Evolutionary conservation across 2,329 filamentous ascomycete species (phyloP).

Genomic region (Pleochaeta shiraiana): DNA sequence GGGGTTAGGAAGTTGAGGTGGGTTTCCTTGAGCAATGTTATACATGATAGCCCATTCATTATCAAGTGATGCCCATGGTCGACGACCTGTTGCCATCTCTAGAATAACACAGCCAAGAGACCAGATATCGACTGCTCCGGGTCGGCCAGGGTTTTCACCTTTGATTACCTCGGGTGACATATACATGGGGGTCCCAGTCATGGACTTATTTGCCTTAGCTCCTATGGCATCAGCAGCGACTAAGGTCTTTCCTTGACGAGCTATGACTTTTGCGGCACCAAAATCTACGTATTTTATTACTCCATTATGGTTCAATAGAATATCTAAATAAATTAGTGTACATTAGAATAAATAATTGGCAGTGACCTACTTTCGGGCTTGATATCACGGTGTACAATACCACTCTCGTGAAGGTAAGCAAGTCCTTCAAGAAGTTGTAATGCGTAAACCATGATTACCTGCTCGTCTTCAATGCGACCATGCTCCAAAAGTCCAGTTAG

Average conservation of each 20-base stretch:
- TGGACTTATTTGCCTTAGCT: constrained; percentile 53
- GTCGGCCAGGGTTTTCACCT: constrained; percentile 57
- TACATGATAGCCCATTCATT: constrained; percentile 99
- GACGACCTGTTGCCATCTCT: constrained; percentile 88
- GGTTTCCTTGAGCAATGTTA: constrained; percentile 95
- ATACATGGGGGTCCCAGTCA: constrained; percentile 99
- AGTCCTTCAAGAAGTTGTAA: constrained; percentile 86
- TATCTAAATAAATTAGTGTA: constrained; percentile 33
- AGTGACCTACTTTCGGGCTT: constrained; percentile 74
- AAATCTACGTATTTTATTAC: constrained; percentile 99
- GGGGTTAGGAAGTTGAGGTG: constrained; percentile 56
- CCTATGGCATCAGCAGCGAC: constrained; percentile 29
- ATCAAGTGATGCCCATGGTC: constrained; percentile 88
- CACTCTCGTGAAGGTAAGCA: constrained; percentile 76
- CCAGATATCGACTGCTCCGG: constrained; percentile 87
- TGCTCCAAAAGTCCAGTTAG: constrained; percentile 79
- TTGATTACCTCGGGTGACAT: constrained; percentile 99
- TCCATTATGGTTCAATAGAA: constrained; percentile 89
- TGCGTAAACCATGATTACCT: constrained; percentile 91
- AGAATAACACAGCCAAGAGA: constrained; percentile 90
- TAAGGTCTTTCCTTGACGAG: constrained; percentile 75
- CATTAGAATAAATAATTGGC: background rate
- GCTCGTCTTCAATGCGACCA: constrained; percentile 92
- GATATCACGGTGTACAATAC: constrained; percentile 91
- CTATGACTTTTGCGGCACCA: constrained; percentile 91